A percentile compares a stretch with the other conserved stretches of the same genome.
Conservation (phyloP, 148 eudicot species). For the Beta vulgaris region DNA sequence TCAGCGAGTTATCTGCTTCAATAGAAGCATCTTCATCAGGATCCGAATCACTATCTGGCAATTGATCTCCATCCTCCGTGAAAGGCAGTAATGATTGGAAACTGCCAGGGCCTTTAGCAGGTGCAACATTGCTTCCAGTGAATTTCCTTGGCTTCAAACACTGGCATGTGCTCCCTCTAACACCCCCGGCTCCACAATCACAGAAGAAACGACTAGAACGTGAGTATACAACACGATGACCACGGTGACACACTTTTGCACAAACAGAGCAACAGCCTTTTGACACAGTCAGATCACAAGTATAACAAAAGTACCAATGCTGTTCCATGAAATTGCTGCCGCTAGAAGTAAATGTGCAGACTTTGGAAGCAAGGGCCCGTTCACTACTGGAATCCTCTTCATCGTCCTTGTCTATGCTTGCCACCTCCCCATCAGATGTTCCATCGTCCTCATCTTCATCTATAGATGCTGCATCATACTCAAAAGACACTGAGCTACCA, state of each 20-base stretch:
- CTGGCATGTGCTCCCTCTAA: conserved; percentile 95
- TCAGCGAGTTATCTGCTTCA: conserved; percentile 62
- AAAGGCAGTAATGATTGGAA: conserved; percentile 82
- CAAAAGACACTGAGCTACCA: conserved; percentile 64
- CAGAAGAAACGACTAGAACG: conserved; percentile 98
- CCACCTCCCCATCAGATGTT: conserved; percentile 94
- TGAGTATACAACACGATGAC: conserved; percentile 98
- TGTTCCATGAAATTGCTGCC: conserved; percentile 99
- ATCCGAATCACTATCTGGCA: conserved; percentile 96
- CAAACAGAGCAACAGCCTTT: conserved; percentile 99
- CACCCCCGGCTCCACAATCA: conserved; percentile 99
- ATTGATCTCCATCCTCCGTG: conserved; percentile 76
- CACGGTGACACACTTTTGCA: conserved; percentile 99
- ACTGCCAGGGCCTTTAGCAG: conserved; percentile 48
- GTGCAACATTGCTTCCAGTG: conserved; percentile 44
- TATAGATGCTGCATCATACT: conserved; percentile 94
- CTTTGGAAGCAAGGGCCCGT: conserved; percentile 90
- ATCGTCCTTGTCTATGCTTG: conserved; percentile 88
- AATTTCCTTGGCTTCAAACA: conserved; percentile 95
- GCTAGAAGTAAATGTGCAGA: conserved; percentile 98
- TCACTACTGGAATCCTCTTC: conserved; percentile 92
- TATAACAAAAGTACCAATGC: conserved; percentile 99
- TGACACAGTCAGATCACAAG: conserved; percentile 96
- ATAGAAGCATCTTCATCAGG: conserved; percentile 67
- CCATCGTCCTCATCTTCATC: conserved; percentile 99